Evolutionary conservation across 2,329 filamentous ascomycete genomes (phyloP).

Genomic region (Ophiocordyceps camponoti-saundersi): DNA sequence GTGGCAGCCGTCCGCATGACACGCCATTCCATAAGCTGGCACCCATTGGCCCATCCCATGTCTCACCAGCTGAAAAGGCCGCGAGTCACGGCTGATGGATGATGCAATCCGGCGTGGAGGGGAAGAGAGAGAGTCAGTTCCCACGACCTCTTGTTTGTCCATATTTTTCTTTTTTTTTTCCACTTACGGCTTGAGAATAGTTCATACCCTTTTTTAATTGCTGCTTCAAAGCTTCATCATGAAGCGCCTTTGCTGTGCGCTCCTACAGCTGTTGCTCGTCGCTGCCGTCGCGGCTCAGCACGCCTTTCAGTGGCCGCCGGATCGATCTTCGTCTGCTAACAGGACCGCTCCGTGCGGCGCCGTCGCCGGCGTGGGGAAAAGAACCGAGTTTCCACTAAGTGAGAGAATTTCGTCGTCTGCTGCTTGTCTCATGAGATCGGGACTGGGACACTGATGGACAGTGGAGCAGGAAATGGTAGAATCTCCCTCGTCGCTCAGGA

Average conservation of each 20-base stretch:
- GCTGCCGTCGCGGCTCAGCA: neutral
- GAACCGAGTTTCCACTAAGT: constrained; percentile 40
- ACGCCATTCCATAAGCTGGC: too few species aligned
- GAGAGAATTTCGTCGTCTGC: neutral
- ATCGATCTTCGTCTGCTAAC: constrained; percentile 35
- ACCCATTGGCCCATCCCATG: neutral
- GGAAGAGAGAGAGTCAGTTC: neutral
- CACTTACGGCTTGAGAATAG: too few species aligned
- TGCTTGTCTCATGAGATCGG: too few species aligned
- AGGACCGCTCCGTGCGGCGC: constrained; percentile 42
- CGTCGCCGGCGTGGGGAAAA: constrained; percentile 23
- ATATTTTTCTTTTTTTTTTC: too few species aligned
- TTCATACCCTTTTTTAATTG: too few species aligned
- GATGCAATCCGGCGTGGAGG: neutral
- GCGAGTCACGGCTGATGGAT: neutral
- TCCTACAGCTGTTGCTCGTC: neutral
- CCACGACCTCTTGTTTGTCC: too few species aligned
- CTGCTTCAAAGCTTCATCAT: too few species aligned
- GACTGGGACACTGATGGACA: neutral
- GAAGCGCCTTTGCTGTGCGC: neutral
- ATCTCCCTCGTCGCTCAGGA: constrained; percentile 39
- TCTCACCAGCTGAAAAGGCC: neutral
- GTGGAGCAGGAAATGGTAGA: constrained; percentile 30
- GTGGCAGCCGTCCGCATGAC: too few species aligned
- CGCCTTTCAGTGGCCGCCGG: constrained; percentile 42